Base-by-base conservation (phyloP, 352 stramenopile species). In the Globisporangium apiculatum region DNA sequence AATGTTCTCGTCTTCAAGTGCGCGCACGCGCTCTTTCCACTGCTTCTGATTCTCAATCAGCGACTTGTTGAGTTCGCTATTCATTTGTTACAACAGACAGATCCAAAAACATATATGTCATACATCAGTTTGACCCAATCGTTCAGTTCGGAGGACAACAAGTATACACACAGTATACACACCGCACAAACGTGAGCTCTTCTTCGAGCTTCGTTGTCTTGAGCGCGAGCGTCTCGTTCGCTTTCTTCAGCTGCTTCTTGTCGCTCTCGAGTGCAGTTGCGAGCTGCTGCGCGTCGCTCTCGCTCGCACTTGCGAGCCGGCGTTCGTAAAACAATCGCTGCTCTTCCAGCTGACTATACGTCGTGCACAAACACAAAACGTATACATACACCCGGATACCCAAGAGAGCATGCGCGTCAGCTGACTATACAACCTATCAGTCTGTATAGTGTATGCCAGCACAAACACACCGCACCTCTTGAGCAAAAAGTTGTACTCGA, bases 401-500 rank as follows among this genome's bases (percentile, higher is more conserved):
- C 24, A 31, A 31, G 24, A 31, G 24, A 31, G 24, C 24, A 31
- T 31, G 24, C 24, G 24, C 24, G 24, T 31, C 24, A 31, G 24
- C 24, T 3, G 24, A 31, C 24, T 31, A 31, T 31, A 31, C 24
- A 31, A 53, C 11, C 5, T 7, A 24, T 11, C 43, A 46, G 4
- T 12, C 35, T 17, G 48, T 51, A 51, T 31, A 31, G 24, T 3
- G 24, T 31, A 31, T 31, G 24, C 24, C n/a, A 43, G 7, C 40
- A 12, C 40, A 12, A 4, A 14, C 40, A 43, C 40, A 38, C 12
- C 37, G 1, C 61, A 91, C 83, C 84, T 97, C 53, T 97, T 98
- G 35, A 99, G 69, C 46, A 99, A 61, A 48, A 94, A 96, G 51
- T 98, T 98, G 71, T 98, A 98, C 77, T 98, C 94, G 41, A 89